phyloP scores from a whole-genome alignment of 2,329 filamentous ascomycete genomes.

The Zymoseptoria brevis region DNA sequence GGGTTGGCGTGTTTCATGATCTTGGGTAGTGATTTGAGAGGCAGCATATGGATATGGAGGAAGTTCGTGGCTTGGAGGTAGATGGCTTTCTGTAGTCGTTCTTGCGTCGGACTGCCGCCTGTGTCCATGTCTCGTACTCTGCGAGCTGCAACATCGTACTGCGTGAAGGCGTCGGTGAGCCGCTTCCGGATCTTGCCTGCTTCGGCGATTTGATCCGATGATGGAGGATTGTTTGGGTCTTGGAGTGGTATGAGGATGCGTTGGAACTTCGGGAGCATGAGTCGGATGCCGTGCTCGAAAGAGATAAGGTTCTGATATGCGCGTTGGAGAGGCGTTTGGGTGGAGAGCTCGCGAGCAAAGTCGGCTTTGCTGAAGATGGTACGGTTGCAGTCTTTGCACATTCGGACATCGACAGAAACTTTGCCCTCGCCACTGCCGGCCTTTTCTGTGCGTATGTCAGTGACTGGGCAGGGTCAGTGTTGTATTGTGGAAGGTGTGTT shows the following conservation, averaged over 20 bases:
- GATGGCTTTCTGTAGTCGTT: slow-evolving; percentile 69
- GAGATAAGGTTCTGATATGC: slow-evolving; percentile 77
- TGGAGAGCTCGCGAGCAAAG: slow-evolving; percentile 61
- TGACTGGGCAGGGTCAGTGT: slow-evolving; percentile 24
- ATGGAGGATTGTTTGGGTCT: slow-evolving; percentile 58
- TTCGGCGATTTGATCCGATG: slow-evolving; percentile 66
- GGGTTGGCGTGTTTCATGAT: slow-evolving; percentile 44
- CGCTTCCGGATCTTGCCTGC: slow-evolving; percentile 84
- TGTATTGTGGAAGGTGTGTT: slow-evolving; percentile 20
- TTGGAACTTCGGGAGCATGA: slow-evolving; percentile 78
- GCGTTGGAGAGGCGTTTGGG: slow-evolving; percentile 65
- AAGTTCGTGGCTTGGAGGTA: slow-evolving; percentile 77
- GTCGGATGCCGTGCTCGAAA: slow-evolving; percentile 77
- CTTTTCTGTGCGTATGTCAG: slow-evolving; percentile 34
- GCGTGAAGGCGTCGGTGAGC: slow-evolving; percentile 78
- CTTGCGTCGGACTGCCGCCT: slow-evolving; percentile 57
- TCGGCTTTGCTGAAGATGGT: slow-evolving; percentile 67
- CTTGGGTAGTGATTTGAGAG: slow-evolving; percentile 52
- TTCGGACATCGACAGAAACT: slow-evolving; percentile 71
- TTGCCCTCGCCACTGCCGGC: slow-evolving; percentile 36
- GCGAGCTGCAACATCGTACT: slow-evolving; percentile 76
- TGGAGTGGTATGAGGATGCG: slow-evolving; percentile 66
- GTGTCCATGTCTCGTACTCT: slow-evolving; percentile 73
- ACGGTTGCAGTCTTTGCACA: slow-evolving; percentile 81
- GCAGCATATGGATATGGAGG: slow-evolving; percentile 83